These are phyloP conservation scores for Achaetomiella virescens DNA, from an alignment of 495 filamentous ascomycete genomes.

Conservation along the genomic window DNA sequence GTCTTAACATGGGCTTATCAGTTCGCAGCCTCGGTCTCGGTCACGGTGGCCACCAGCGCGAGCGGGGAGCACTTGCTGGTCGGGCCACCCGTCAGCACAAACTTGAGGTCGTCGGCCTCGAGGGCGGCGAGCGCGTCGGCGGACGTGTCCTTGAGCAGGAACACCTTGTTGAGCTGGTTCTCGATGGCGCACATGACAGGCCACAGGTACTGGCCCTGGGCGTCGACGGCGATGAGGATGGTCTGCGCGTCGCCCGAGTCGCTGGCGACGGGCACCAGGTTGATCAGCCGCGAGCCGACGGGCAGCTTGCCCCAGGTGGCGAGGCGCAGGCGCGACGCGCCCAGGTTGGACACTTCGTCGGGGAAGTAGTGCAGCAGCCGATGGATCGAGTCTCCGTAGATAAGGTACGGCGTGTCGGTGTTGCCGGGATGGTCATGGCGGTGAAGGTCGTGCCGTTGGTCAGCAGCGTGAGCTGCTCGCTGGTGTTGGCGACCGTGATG, in stretches of 20 bases:
- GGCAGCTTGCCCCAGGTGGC: constrained; percentile 14
- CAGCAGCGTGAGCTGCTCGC: not conserved
- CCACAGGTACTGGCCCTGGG: not conserved
- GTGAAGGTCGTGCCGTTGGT: not conserved
- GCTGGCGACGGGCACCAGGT: constrained; percentile 9
- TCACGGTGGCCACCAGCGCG: not conserved
- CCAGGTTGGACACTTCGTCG: not conserved
- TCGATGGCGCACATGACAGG: constrained; percentile 4
- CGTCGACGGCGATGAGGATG: not conserved
- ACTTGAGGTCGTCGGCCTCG: constrained; percentile 2
- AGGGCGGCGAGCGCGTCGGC: not conserved
- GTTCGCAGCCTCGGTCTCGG: too few relatives aligned
- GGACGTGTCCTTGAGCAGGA: not conserved
- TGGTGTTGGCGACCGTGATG: not conserved
- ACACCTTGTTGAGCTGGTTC: constrained; percentile 1
- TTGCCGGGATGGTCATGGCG: not conserved
- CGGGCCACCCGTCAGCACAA: constrained; percentile 3
- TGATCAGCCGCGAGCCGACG: constrained; percentile 2
- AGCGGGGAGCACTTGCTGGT: constrained; percentile 2
- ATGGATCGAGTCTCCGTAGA: constrained; percentile 6
- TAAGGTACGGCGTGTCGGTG: not conserved
- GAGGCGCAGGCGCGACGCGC: constrained; percentile 17
- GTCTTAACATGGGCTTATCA: too few relatives aligned
- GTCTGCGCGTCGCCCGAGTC: not conserved
- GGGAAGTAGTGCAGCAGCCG: constrained; percentile 19